phyloP scores from a whole-genome alignment of 768 basidiomycete species.

The Leccinum arenicola region DNA sequence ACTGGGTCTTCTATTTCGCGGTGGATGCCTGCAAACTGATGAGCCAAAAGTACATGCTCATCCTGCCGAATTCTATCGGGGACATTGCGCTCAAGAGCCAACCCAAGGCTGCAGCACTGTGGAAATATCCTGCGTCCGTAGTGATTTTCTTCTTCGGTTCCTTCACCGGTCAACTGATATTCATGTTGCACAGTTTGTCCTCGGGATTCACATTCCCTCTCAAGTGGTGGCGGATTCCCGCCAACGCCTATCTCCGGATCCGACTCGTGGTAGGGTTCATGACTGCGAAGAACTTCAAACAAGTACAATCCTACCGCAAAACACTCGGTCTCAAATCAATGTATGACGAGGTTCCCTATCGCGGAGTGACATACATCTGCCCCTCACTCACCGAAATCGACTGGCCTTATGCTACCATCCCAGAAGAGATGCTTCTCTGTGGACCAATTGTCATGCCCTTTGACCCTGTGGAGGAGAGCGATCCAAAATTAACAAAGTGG shows the following conservation, averaged over 20 bases:
- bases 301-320: neutral
- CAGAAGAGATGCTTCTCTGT: conserved; percentile 1
- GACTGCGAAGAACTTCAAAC: neutral
- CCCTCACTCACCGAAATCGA: conserved; percentile 6
- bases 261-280: neutral
- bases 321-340: neutral
- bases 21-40: neutral
- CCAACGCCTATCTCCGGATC: conserved; percentile 6
- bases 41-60: conserved; percentile 5
- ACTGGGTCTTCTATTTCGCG: neutral
- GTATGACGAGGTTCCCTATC: neutral
- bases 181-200: neutral
- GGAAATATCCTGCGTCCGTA: conserved; percentile 12
- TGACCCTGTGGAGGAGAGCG: conserved; percentile 6
- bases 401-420: neutral
- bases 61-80: conserved; percentile 1
- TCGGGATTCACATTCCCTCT: conserved; percentile 14
- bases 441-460: conserved; percentile 12
- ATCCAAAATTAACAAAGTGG: conserved; percentile 7
- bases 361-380: conserved; percentile 1
- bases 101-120: neutral
- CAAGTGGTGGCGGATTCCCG: conserved; percentile 14
- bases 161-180: neutral
- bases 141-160: neutral
- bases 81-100: neutral